Evolutionary conservation across 2,329 filamentous ascomycete genomes (phyloP), one percentile per base, ranked within the genome.

Genomic region (Apiospora pterosperma): DNA sequence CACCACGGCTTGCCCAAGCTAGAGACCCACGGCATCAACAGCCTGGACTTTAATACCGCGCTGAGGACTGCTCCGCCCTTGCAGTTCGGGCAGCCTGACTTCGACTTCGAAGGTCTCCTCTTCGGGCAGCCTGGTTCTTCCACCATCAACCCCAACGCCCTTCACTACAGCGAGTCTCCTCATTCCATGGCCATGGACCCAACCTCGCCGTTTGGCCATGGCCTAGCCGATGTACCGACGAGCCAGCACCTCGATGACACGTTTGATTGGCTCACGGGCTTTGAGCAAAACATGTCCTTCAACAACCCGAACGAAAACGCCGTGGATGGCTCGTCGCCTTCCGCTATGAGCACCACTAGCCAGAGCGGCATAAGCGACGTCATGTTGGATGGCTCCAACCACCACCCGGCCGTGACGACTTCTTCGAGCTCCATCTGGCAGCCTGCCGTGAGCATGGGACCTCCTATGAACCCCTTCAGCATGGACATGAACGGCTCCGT

Each of bases 331-430:
- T 98, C 96, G 12, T 98, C 96, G 16, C 96, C 96, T 19, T 98
- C 96, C 10, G 93, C 93, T 59, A 95, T 98, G 76, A 98, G 95
- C 80, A 97, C 92, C 52, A 92, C 92, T 65, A 98, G 94, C 78
- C 94, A 96, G 74, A 95, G 92, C 76, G 92, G 90, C 61, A 92
- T 94, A 76, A 96, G 92, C 78, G 96, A 98, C 75, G 88, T 93
- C 66, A 93, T 97, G 90, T 83, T 96, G 65, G 93, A 97, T 77
- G 92, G 92, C 66, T 88, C 87, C 41, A 90, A 89, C 76, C 88
- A 89, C 76, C 88, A 90, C 69, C 83, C 85, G 44, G 81, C 84
- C 41, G 79, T 83, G 64, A 79, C 82, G 23, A 79, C 81, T 3
- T 80, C 81, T 62, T 81, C 84, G 61, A 81, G 83, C 69, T 84